Conservation (phyloP, 2,329 filamentous ascomycete genomes). For the Botrytis cinerea region DNA sequence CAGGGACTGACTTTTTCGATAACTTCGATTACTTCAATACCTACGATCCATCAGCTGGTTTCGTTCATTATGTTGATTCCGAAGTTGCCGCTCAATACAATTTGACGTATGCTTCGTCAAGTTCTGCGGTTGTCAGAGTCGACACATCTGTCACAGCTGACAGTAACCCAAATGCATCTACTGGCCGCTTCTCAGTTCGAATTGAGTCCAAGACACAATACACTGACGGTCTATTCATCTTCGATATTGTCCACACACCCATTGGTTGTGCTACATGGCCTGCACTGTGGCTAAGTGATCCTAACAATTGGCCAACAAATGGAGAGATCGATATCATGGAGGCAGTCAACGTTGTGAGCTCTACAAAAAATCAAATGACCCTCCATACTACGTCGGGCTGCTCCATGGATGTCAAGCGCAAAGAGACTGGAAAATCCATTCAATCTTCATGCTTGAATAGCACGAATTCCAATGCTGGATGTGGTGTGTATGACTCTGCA, state of each 20-base stretch:
- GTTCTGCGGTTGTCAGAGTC: constrained; percentile 58
- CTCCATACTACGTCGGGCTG: constrained; percentile 51
- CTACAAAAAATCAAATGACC: constrained; percentile 48
- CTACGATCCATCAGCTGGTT: constrained; percentile 48
- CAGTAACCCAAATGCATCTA: constrained; percentile 57
- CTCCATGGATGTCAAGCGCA: constrained; percentile 45
- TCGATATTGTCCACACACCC: constrained; percentile 61
- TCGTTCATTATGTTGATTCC: constrained; percentile 48
- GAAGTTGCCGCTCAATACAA: constrained; percentile 48
- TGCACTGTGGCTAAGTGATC: constrained; percentile 65
- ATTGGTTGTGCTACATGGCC: constrained; percentile 56
- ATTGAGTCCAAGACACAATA: constrained; percentile 59
- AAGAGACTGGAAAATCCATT: constrained; percentile 51
- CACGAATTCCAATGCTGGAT: constrained; percentile 47
- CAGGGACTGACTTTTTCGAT: constrained; percentile 47
- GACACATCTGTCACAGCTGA: constrained; percentile 58
- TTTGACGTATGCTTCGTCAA: constrained; percentile 59
- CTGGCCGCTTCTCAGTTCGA: constrained; percentile 48
- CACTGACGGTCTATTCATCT: constrained; percentile 55
- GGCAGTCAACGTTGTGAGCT: constrained; percentile 48
- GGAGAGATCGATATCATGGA: constrained; percentile 62
- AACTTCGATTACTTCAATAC: constrained; percentile 49
- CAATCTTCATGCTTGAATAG: constrained; percentile 49
- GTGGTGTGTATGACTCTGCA: constrained; percentile 47
- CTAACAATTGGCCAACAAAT: constrained; percentile 58